A percentile compares a stretch with the other conserved stretches of the same genome.
These are phyloP conservation scores for Chenopodium album DNA, from an alignment of 148 eudicot genomes.

Conservation along the genomic window DNA sequence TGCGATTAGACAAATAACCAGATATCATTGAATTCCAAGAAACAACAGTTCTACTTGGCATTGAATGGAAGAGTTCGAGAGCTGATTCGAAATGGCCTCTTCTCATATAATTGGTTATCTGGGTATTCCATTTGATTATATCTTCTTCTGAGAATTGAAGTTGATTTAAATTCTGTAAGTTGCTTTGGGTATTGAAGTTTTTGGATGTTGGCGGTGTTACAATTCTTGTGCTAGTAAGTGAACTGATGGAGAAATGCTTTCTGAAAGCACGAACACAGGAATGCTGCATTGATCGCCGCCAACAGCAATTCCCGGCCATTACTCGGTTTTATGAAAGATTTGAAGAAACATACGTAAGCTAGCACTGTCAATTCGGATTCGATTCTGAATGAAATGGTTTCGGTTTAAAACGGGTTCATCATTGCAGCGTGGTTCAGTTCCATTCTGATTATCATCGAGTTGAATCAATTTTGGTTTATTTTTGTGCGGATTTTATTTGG, in stretches of 20 bases:
- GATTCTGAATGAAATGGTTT: too few relatives aligned
- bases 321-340: not conserved
- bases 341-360: too few relatives aligned
- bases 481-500: too few relatives aligned
- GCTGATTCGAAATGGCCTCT: slow-evolving; percentile 44
- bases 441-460: too few relatives aligned
- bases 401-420: too few relatives aligned
- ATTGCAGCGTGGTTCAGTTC: too few relatives aligned
- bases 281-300: not conserved
- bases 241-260: not conserved
- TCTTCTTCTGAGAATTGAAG: slow-evolving; percentile 22
- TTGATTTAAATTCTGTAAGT: not conserved
- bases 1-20: slow-evolving; percentile 39
- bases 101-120: slow-evolving; percentile 48
- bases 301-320: slow-evolving; percentile 12
- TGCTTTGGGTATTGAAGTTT: not conserved
- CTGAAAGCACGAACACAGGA: not conserved
- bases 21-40: slow-evolving; percentile 57
- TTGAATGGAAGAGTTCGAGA: slow-evolving; percentile 35
- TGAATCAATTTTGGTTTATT: too few relatives aligned
- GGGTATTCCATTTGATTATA: slow-evolving; percentile 42
- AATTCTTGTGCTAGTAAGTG: not conserved
- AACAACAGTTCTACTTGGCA: slow-evolving; percentile 40
- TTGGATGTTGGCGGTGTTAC: not conserved
- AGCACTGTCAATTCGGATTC: too few relatives aligned